Evolutionary conservation across 139 green algal genomes (phyloP), one percentile per base, ranked within the genome.

Genomic region (Chlamydomonas sp.): DNA sequence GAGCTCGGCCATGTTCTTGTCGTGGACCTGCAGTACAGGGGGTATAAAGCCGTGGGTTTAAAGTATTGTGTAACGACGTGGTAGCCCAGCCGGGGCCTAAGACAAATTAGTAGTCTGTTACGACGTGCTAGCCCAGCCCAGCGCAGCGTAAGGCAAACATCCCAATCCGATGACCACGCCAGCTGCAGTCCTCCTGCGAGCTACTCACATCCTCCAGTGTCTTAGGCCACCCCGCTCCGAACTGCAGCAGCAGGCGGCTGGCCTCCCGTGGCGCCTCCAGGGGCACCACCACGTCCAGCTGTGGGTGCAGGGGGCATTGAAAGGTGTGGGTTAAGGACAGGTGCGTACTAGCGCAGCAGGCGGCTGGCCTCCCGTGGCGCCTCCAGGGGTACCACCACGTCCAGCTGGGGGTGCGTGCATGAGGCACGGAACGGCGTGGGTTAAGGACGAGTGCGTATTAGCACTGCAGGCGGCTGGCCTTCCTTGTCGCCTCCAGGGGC

Each of bases 361-460:
- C 66, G 68, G 17, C n/a, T 79, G 6, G 79, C 4, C 2, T 1
- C 20, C 1, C n/a, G 1, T 10, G 17, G 18, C 60, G 71, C 69
- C 81, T 86, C 81, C 7, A 86, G 81, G 60, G 81, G 81, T 62
- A 86, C n/a, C 10, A 86, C 81, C n/a, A 86, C 49, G 62, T 86
- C 81, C 61, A 18, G 73, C 61, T 49, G 31, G 31, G 31, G 31
- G 31, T 49, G 31, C 31, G 31, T 49, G 31, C 31, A 49, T 49
- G 31, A 49, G 31, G 31, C 31, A 49, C 31, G 31, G 31, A 49
- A 49, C 31, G 31, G 31, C 31, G 31, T 49, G 31, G 31, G 31
- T 49, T 49, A 49, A 49, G 31, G 31, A 49, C 31, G 31, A 49
- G 31, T 58, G 71, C 81, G 12, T 63, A 86, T 16, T 20, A 3